Evolutionary conservation across 2,329 filamentous ascomycete genomes (phyloP).

Genomic region (Cordyceps cateniannulata): DNA sequence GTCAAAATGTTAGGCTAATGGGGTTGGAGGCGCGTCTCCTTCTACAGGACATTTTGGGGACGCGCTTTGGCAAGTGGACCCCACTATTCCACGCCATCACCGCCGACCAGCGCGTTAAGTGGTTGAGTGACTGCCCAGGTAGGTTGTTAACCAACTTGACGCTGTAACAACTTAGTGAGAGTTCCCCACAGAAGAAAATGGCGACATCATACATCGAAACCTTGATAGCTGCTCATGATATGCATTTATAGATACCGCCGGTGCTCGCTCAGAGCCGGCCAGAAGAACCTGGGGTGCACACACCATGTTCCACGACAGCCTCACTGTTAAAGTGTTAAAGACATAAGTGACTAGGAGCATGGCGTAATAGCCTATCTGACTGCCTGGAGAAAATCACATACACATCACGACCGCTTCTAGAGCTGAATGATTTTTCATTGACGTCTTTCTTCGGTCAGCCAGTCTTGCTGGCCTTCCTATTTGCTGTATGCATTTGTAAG

Average conservation of each 20-base stretch:
- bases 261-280: not conserved
- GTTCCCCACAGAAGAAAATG: no score
- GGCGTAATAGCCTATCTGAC: not conserved
- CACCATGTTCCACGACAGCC: not conserved
- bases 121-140: not conserved
- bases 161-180: no score
- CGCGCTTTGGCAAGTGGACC: constrained; percentile 1
- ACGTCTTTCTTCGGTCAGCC: not conserved
- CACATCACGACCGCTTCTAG: not conserved
- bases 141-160: no score
- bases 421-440: not conserved
- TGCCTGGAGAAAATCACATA: not conserved
- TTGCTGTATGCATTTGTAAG: not conserved
- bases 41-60: not conserved
- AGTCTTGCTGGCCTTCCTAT: not conserved
- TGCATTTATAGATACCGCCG: not conserved
- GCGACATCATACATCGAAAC: no score
- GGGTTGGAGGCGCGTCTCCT: not conserved
- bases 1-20: not conserved
- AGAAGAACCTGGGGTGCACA: not conserved
- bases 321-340: not conserved
- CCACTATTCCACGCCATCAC: not conserved
- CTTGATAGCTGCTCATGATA: not conserved
- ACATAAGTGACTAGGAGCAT: not conserved
- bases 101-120: constrained; percentile 2